Evolutionary conservation across 1,284 basidiomycete genomes (phyloP), one percentile per base, ranked within the genome.

Genomic region (Chondrostereum purpureum): DNA sequence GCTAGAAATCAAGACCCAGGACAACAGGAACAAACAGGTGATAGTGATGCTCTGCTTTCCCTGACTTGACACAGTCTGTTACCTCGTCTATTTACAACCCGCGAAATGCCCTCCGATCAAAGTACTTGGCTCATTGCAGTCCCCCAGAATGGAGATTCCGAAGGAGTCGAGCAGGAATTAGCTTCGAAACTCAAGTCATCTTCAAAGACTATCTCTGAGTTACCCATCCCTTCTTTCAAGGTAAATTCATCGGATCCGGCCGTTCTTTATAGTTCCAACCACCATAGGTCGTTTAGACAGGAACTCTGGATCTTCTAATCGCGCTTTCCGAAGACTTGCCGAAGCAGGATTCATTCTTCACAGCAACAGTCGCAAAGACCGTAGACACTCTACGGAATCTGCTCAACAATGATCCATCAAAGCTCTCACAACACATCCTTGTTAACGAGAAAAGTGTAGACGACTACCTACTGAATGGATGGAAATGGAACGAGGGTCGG

Each of bases 351-450:
- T 62, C 77, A n/a, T 79, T 78, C 69, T 93, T 96, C 69, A 97
- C 91, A 2, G 70, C 78, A 17, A 82, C 84, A 10, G 87, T 95
- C 48, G 88, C 88, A 50, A 98, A 97, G 75, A 87, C 88, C 18
- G 91, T 98, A 48, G 96, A 99, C 59, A 94, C 92, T 0, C 77
- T 98, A 42, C 88, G 93, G 39, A 90, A 87, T 53, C 77, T 99
- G 44, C 69, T 95, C 44, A 93, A 92, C 60, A 93, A 96, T 56
- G 92, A 96, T 59, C 79, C 87, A 8, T 61, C 73, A 35, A 92
- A 92, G 62, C 76, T 97, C 24, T 68, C 77, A 16, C 89, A 92
- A 60, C 92, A 97, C 60, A 71, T 85, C 20, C 71, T 87, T 35
- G 83, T 98, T 17, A 88, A 96, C 55, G 92, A 96, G 58, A 73